Evolutionary conservation across 1,284 basidiomycete genomes (phyloP), one percentile per base, ranked within the genome.

Genomic region (Phlebopus sp.): DNA sequence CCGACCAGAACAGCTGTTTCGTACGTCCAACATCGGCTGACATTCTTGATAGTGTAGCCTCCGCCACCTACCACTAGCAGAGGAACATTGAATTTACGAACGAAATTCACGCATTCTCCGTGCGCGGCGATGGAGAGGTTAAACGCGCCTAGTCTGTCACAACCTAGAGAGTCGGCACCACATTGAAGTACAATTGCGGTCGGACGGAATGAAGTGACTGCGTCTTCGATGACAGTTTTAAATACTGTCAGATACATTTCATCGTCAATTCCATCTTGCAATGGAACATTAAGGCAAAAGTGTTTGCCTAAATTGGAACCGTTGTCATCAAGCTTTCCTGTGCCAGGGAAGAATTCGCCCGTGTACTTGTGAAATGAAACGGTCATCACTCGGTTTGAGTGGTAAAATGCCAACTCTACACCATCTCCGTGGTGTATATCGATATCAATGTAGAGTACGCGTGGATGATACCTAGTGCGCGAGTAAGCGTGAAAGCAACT

Each of bases 311-410:
- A 67, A 13, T 83, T 85, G 15, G 79, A 78, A n/a, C 92, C 88
- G 50, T 91, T 90, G 69, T 97, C 94, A 59, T 92, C 90, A 10
- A 96, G 77, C 64, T 94, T 92, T 13, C 94, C 94, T 0, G 94
- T 97, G 0, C 93, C 92, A 0, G 94, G 94, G 69, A 99, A 99
- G 75, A 99, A 99, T 63, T 97, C 93, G 53, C 92, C 92, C 2
- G 91, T 95, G 72, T 97, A 99, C 70, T 99, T 99, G 78, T 99
- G 96, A 70, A 99, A 99, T 0, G 96, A 98, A 17, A 97, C 92
- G 0, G 97, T 99, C 81, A 98, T 89, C 50, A 99, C 96, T 18
- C 97, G 86, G 60, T 99, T 96, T 31, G 93, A 92, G 59, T 95
- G 89, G 70, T 97, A 99, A 69, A 99, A 99, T 0, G 97, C 97